Evolutionary conservation across 163 green algal species (phyloP).

Genomic region (Scenedesmus sp.): DNA sequence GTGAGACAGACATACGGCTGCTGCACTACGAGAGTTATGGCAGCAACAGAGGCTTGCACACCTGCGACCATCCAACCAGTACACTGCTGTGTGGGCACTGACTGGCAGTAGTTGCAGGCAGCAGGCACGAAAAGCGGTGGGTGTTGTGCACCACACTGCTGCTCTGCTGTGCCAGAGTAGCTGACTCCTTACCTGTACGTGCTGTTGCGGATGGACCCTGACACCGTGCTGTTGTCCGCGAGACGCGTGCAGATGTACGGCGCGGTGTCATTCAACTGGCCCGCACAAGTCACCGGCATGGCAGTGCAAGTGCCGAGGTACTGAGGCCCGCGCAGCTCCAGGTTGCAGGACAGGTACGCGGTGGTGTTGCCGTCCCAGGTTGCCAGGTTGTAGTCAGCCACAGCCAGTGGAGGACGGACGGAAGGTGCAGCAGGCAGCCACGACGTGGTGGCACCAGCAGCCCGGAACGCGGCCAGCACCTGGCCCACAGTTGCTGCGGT

Average conservation of each 20-base stretch:
- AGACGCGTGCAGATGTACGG: slow-evolving; percentile 67
- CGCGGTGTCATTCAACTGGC: neutral
- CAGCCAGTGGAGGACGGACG: neutral
- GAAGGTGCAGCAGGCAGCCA: slow-evolving; percentile 26
- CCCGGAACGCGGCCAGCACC: slow-evolving; percentile 1
- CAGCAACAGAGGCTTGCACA: too few relatives aligned
- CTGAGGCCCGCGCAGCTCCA: slow-evolving; percentile 53
- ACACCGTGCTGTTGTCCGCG: neutral
- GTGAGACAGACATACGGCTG: neutral
- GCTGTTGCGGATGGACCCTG: slow-evolving; percentile 48
- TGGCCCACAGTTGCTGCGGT: slow-evolving; percentile 7
- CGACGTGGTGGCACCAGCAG: slow-evolving; percentile 10
- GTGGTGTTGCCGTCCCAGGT: slow-evolving; percentile 72
- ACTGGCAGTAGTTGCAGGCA: too few relatives aligned
- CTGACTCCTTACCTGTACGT: slow-evolving; percentile 30
- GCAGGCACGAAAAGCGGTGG: too few relatives aligned
- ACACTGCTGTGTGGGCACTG: too few relatives aligned
- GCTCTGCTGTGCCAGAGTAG: neutral
- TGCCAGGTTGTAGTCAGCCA: slow-evolving; percentile 72
- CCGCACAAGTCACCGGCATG: slow-evolving; percentile 64
- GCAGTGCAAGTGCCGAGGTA: slow-evolving; percentile 68
- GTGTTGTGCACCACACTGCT: neutral
- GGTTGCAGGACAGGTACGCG: slow-evolving; percentile 63
- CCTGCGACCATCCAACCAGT: too few relatives aligned
- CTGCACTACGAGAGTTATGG: neutral